phyloP scores from a whole-genome alignment of 495 filamentous ascomycete species.

The Daldinia childiae region DNA sequence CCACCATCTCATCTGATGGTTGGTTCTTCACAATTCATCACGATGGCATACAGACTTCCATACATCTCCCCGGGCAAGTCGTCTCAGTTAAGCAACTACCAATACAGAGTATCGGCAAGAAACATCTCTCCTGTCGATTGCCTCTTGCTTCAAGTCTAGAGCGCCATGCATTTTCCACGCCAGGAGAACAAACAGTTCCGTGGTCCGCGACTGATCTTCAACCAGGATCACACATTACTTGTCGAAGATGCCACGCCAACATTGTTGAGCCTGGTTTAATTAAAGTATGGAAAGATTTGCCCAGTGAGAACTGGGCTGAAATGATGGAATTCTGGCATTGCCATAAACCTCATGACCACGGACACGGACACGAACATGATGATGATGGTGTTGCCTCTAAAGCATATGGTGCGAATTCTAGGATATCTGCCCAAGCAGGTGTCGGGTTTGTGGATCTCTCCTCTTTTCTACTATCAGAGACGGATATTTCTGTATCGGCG shows the following conservation, averaged over 20 bases:
- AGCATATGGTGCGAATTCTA: conserved; percentile 79
- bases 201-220: conserved; percentile 78
- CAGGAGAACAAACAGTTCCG: conserved; percentile 56
- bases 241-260: conserved; percentile 65
- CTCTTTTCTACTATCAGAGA: conserved; percentile 73
- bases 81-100: conserved; percentile 50
- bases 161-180: conserved; percentile 1
- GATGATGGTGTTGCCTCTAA: conserved; percentile 62
- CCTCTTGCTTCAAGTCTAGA: conserved; percentile 51
- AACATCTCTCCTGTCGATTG: conserved; percentile 75
- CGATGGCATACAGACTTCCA: conserved; percentile 60
- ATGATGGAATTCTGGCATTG: conserved; percentile 99
- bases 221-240: conserved; percentile 64
- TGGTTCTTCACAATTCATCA: conserved; percentile 62
- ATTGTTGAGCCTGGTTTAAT: conserved; percentile 58
- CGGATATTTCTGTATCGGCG: conserved; percentile 53
- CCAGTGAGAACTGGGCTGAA: conserved; percentile 97
- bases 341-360: conserved; percentile 78
- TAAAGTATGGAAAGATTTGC: conserved; percentile 88
- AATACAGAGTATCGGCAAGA: conserved; percentile 46
- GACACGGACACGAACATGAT: conserved; percentile 55
- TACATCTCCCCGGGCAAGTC: conserved; percentile 74
- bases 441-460: conserved; percentile 82
- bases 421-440: conserved; percentile 67
- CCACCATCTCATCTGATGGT: conserved; percentile 60